These are phyloP conservation scores for Yarrowia hollandica DNA, from an alignment of 805 yeast genomes.

Conservation along the genomic window DNA sequence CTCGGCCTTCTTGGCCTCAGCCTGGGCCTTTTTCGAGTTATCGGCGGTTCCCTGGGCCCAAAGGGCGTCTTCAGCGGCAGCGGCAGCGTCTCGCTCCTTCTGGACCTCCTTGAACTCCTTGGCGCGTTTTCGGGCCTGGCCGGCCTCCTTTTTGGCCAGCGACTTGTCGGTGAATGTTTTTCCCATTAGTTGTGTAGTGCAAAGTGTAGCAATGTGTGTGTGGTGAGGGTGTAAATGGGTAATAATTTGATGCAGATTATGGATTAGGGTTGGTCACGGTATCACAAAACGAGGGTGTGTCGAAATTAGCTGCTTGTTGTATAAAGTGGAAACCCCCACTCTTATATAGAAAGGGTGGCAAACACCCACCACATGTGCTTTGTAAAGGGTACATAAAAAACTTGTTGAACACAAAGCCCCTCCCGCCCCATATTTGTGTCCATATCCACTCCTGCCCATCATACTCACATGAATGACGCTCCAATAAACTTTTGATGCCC, in stretches of 20 bases:
- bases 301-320: too few relatives aligned
- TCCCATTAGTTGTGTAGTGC: slow-evolving; percentile 15
- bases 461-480: not conserved
- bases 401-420: too few relatives aligned
- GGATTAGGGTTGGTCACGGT: slow-evolving; percentile 14
- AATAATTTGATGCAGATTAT: not conserved
- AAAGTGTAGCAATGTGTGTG: not conserved
- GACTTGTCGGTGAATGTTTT: slow-evolving; percentile 25
- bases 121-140: slow-evolving; percentile 30
- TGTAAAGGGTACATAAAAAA: too few relatives aligned
- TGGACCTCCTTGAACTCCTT: slow-evolving; percentile 13
- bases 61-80: not conserved
- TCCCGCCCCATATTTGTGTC: too few relatives aligned
- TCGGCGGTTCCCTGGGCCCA: slow-evolving; percentile 23
- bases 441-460: too few relatives aligned
- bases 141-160: slow-evolving; percentile 28
- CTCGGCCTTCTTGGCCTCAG: slow-evolving; percentile 28
- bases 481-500: too few relatives aligned
- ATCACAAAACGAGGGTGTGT: not conserved
- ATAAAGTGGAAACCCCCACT: too few relatives aligned
- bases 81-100: slow-evolving; percentile 24
- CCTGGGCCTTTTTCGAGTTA: slow-evolving; percentile 26
- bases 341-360: too few relatives aligned
- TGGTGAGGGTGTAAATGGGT: not conserved
- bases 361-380: too few relatives aligned